Evolutionary conservation across 1,139 yeast genomes (phyloP), one percentile per base, ranked within the genome.

Genomic region (Pichia sp.): DNA sequence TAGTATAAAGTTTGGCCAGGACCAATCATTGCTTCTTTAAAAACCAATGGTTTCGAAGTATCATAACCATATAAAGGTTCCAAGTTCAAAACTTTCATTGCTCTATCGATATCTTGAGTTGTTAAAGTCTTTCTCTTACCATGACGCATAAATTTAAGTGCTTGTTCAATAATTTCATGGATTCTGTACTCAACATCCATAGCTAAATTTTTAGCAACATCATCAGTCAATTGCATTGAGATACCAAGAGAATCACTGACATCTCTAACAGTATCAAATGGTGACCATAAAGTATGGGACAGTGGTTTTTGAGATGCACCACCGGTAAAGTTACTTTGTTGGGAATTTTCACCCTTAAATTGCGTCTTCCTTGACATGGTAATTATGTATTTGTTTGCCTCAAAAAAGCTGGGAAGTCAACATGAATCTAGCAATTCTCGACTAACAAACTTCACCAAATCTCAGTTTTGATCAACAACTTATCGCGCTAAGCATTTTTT

Each of bases 111-210:
- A 65, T 94, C 98, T 43, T 77, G 74, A 0, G 97, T 87, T 35
- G 89, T 82, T 39, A 94, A 70, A 0, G 85, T 77, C 54, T 86
- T 85, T 44, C 97, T 71, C 65, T 90, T 90, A 35, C 95, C 82
- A 65, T 94, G 97, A 59, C 97, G 77, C 94, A 92, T 94, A 67
- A 92, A 90, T 66, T 92, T 94, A 50, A 85, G 80, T 23, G 98
- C 97, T 53, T 94, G 95, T 66, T 92, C 97, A 51, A 92, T 72
- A 42, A 94, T 86, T 68, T 94, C 98, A 64, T 92, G 94, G 54
- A 94, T 88, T 56, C 98, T 77, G 64, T 94, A 94, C 68, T 94
- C 99, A 29, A 92, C 95, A 66, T 94, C 99, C 98, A 94, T 92
- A 7, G 99, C 98, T 52, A 94, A 71, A 54, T 94, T 88, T 61